Evolutionary conservation across 2,329 filamentous ascomycete species (phyloP), one percentile per base, ranked within the genome.

Genomic region (Aspergillus vadensis): DNA sequence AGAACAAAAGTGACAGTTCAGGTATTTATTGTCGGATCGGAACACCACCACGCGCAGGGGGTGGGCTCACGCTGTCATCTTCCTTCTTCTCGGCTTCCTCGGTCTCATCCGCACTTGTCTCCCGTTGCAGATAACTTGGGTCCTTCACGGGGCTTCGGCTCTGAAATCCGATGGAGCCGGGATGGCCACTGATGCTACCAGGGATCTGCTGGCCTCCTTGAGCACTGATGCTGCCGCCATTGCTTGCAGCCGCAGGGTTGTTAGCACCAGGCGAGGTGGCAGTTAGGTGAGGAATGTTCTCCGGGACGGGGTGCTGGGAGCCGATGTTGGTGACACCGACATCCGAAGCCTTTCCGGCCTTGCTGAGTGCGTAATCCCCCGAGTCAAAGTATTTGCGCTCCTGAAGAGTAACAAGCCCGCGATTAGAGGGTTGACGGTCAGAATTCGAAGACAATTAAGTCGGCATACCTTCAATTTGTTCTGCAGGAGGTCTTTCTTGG

Each of bases 331-430:
- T 96, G 62, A 96, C 91, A 74, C 96, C 94, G 72, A 95, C 90
- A 74, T 95, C 91, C 73, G 93, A 91, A 77, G 92, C 92, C 82
- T 98, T 98, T 79, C 95, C 95, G 62, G 95, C 95, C 83, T 97
- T 97, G 79, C 91, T 94, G 81, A 97, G 91, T 74, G 93, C 93
- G 73, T 97, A 97, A 82, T 97, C 92, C 74, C 92, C 93, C 62
- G 91, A 95, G 82, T 97, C 92, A 79, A 97, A 97, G 82, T 97
- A 97, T 82, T 96, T 99, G 83, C 95, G 93, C 79, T 98, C 95
- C 86, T 88, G 69, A 14, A 43, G n/a, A 15, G 17, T 7, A 39
- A 36, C 12, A 36, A 14, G n/a, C 47, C 12, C 2, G n/a, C 15
- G 21, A 25, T 57, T 21, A 62, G 52, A 43, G 32, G 43, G 27